Conservation (phyloP, 2,329 filamentous ascomycete genomes). For the Colletotrichum sp. region DNA sequence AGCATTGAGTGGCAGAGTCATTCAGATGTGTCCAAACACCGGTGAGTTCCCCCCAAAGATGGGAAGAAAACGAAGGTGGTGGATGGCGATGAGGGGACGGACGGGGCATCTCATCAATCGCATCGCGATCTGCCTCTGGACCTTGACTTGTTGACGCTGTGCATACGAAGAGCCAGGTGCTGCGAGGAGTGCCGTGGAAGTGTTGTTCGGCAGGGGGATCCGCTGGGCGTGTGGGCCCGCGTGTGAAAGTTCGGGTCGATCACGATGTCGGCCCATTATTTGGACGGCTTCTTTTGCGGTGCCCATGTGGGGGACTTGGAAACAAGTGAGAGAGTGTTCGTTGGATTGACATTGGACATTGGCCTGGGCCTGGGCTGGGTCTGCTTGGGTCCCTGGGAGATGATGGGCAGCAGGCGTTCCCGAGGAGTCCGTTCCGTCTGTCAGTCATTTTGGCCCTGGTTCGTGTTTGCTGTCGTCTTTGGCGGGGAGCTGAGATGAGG, state of each 20-base stretch:
- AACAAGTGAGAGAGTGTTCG: background rate
- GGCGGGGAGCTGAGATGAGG: background rate
- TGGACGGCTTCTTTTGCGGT: background rate
- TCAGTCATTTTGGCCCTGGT: background rate
- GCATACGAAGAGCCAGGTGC: background rate
- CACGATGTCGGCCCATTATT: slow-evolving; percentile 9
- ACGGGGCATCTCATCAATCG: slow-evolving; percentile 1
- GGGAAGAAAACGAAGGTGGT: background rate
- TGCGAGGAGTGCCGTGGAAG: background rate
- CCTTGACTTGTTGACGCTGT: background rate
- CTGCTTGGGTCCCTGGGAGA: background rate
- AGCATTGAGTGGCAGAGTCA: slow-evolving; percentile 11
- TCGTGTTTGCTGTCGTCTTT: background rate
- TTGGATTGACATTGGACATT: background rate
- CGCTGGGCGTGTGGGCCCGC: background rate
- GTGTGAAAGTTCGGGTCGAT: slow-evolving; percentile 14
- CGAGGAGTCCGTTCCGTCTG: background rate
- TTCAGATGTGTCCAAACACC: slow-evolving; percentile 5
- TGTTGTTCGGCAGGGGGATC: background rate
- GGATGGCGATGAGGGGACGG: background rate
- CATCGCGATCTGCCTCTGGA: background rate
- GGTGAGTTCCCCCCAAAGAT: background rate
- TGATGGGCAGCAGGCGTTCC: background rate
- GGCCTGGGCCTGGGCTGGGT: background rate
- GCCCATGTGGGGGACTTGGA: background rate